phyloP scores from a whole-genome alignment of 2,329 filamentous ascomycete species.

The Pyrenochaeta sp. region DNA sequence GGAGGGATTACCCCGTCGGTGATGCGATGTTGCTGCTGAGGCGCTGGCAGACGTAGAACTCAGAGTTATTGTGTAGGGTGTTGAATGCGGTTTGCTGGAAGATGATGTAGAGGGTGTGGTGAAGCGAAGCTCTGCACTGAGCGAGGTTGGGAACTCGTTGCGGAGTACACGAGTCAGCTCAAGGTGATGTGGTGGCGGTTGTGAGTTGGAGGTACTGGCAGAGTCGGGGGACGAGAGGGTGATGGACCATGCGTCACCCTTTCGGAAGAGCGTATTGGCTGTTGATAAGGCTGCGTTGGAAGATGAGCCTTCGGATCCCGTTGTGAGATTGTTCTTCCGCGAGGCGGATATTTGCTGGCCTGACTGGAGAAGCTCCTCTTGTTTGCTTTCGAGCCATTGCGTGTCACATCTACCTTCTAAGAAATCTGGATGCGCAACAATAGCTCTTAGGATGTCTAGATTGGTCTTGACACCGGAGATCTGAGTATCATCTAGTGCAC shows the following conservation, averaged over 20 bases:
- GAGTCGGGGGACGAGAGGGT: slow-evolving; percentile 50
- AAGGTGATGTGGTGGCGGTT: slow-evolving; percentile 58
- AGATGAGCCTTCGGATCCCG: slow-evolving; percentile 3
- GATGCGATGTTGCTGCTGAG: slow-evolving; percentile 50
- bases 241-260: slow-evolving; percentile 67
- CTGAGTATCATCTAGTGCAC: slow-evolving; percentile 64
- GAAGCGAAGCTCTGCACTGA: slow-evolving; percentile 64
- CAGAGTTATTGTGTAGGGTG: slow-evolving; percentile 57
- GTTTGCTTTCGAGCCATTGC: slow-evolving; percentile 64
- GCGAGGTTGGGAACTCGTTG: slow-evolving; percentile 67
- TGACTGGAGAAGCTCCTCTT: slow-evolving; percentile 51
- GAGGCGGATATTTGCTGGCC: slow-evolving; percentile 18
- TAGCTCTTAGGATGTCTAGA: slow-evolving; percentile 62
- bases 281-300: slow-evolving; percentile 10
- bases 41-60: slow-evolving; percentile 55
- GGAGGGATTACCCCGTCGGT: slow-evolving; percentile 59
- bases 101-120: slow-evolving; percentile 59
- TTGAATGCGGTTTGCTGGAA: slow-evolving; percentile 45
- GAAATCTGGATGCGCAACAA: slow-evolving; percentile 63
- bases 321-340: background rate
- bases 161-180: slow-evolving; percentile 62
- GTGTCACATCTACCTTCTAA: slow-evolving; percentile 60
- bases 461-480: slow-evolving; percentile 69
- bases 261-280: slow-evolving; percentile 61
- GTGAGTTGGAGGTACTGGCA: slow-evolving; percentile 2